phyloP scores from a whole-genome alignment of 192 early-diverging fungal species.

The Backusella mclennaniae region DNA sequence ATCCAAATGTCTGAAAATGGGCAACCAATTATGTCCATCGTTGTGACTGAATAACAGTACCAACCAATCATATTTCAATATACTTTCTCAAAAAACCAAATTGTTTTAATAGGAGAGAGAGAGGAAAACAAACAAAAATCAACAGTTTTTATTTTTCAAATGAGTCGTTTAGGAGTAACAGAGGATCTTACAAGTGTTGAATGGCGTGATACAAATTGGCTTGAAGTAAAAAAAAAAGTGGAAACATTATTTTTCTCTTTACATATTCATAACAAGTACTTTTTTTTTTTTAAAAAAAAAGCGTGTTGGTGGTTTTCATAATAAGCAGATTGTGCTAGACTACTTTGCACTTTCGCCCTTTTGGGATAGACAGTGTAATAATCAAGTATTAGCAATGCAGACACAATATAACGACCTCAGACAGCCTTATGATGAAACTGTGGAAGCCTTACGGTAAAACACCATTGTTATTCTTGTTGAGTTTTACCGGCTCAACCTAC shows the following conservation, averaged over 20 bases:
- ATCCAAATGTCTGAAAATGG: background rate
- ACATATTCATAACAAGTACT: background rate
- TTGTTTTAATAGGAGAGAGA: background rate
- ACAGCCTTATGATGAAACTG: slow-evolving; percentile 43
- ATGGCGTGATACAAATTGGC: slow-evolving; percentile 64
- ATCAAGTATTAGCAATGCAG: slow-evolving; percentile 77
- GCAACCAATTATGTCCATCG: background rate
- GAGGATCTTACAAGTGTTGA: slow-evolving; percentile 59
- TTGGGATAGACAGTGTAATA: slow-evolving; percentile 80
- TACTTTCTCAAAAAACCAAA: background rate
- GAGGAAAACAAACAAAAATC: background rate
- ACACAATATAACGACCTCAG: slow-evolving; percentile 76
- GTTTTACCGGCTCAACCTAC: background rate
- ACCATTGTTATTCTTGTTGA: background rate
- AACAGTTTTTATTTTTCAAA: background rate
- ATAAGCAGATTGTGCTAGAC: slow-evolving; percentile 72
- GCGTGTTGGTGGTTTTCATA: slow-evolving; percentile 64
- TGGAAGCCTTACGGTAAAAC: slow-evolving; percentile 37
- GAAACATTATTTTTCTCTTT: background rate
- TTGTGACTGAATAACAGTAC: background rate
- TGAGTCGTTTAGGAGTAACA: slow-evolving; percentile 25
- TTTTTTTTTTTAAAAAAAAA: slow-evolving; percentile 2
- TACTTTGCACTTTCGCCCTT: slow-evolving; percentile 82
- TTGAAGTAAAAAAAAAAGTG: slow-evolving; percentile 28
- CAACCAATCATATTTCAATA: background rate